phyloP scores from a whole-genome alignment of 2,329 filamentous ascomycete genomes.

The Dichotomopilus funicola region DNA sequence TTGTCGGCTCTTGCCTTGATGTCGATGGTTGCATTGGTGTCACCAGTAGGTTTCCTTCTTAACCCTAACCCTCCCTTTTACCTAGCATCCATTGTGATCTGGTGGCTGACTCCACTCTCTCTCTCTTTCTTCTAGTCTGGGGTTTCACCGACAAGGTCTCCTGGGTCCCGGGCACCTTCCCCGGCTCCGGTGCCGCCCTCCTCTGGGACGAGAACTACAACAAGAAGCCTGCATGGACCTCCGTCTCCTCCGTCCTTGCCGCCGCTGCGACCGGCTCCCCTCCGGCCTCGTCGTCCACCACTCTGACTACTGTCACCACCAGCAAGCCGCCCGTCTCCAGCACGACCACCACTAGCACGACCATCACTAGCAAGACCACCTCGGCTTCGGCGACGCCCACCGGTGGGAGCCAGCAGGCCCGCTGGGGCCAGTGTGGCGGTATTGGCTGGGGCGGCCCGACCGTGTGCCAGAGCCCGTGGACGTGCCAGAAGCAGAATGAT shows the following conservation, averaged over 20 bases:
- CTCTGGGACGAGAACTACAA: constrained; percentile 32
- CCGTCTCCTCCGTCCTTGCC: constrained; percentile 32
- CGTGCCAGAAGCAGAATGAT: constrained; percentile 25
- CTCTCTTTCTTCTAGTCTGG: constrained; percentile 27
- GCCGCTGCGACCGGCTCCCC: constrained; percentile 22
- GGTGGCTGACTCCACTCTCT: too few relatives aligned
- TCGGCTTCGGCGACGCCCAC: constrained; percentile 1
- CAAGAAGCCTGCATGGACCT: constrained; percentile 35
- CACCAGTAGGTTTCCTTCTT: constrained; percentile 19
- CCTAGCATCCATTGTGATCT: too few relatives aligned
- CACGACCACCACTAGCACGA: constrained; percentile 2
- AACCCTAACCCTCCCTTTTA: too few relatives aligned
- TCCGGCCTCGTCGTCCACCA: constrained; percentile 4
- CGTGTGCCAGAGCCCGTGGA: constrained; percentile 25
- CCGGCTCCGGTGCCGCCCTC: constrained; percentile 33
- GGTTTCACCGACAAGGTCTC: constrained; percentile 37
- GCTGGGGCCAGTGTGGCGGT: constrained; percentile 29
- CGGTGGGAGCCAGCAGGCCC: constrained; percentile 13
- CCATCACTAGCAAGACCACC: background rate
- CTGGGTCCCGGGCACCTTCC: constrained; percentile 35
- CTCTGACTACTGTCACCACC: constrained; percentile 4
- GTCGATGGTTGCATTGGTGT: constrained; percentile 35
- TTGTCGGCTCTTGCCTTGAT: constrained; percentile 32
- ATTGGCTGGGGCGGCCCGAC: constrained; percentile 25
- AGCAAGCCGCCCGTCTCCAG: background rate